Conservation (phyloP, 1,284 basidiomycete species). For the Malassezia pachydermatis region DNA sequence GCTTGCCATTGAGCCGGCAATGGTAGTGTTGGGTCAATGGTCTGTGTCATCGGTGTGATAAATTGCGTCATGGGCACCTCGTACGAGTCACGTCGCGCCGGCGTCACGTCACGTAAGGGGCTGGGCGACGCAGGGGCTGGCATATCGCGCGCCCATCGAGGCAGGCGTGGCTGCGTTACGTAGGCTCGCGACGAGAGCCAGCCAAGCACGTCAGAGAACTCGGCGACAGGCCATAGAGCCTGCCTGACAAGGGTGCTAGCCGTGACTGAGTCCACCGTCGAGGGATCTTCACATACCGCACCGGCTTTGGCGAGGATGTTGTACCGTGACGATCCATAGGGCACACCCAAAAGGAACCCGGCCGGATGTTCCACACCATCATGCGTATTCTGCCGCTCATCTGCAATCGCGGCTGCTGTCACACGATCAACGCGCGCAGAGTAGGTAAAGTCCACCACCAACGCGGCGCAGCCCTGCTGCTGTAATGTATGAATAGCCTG, state of each 20-base stretch:
- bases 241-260: background rate
- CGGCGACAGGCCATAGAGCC: slow-evolving; percentile 5
- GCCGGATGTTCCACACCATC: background rate
- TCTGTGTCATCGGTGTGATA: background rate
- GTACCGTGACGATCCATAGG: background rate
- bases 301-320: slow-evolving; percentile 2
- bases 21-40: slow-evolving; percentile 8
- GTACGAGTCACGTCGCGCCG: background rate
- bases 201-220: background rate
- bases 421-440: slow-evolving; percentile 5
- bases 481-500: slow-evolving; percentile 6
- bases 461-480: background rate
- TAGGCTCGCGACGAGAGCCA: slow-evolving; percentile 1
- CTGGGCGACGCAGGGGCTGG: background rate
- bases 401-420: slow-evolving; percentile 1
- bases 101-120: background rate
- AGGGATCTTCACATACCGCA: background rate
- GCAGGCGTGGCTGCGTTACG: slow-evolving; percentile 1
- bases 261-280: background rate
- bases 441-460: slow-evolving; percentile 6
- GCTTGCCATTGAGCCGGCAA: background rate
- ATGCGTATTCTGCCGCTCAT: background rate
- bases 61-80: background rate
- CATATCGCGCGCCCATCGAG: slow-evolving; percentile 6
- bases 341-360: slow-evolving; percentile 5